Evolutionary conservation across 2,329 filamentous ascomycete genomes (phyloP).

Genomic region (Rutstroemia sp.): DNA sequence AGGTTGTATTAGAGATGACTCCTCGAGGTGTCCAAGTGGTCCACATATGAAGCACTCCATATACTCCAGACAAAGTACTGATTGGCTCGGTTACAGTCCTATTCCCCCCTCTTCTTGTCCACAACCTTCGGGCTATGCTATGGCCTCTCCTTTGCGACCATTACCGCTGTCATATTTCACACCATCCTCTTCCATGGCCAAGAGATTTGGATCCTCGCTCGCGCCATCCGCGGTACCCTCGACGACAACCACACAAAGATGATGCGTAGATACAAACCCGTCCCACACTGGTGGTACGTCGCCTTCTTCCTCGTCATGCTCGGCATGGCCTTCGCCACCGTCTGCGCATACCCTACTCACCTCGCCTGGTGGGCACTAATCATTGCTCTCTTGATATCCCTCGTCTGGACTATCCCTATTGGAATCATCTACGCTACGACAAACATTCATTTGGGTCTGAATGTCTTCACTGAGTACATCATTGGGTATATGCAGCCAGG

Average conservation of each 20-base stretch:
- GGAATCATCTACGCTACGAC: constrained; percentile 65
- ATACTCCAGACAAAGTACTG: too few species aligned
- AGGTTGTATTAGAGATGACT: too few species aligned
- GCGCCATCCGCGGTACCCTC: constrained; percentile 48
- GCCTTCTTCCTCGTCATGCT: constrained; percentile 40
- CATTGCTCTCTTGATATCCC: constrained; percentile 23
- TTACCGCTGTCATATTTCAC: constrained; percentile 60
- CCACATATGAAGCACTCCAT: constrained; percentile 28
- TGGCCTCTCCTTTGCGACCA: constrained; percentile 65
- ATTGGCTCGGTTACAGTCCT: constrained; percentile 46
- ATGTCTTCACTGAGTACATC: constrained; percentile 67
- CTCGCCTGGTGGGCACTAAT: constrained; percentile 23
- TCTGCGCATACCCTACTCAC: constrained; percentile 11
- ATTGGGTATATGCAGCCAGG: constrained; percentile 68
- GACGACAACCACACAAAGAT: constrained; percentile 38
- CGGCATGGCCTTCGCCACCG: constrained; percentile 29
- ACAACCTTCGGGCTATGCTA: constrained; percentile 66
- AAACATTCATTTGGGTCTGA: constrained; percentile 63
- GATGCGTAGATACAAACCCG: constrained; percentile 49
- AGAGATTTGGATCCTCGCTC: constrained; percentile 57
- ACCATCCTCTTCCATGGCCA: constrained; percentile 60
- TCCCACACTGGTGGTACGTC: constrained; percentile 51
- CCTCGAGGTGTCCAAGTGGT: constrained; percentile 19
- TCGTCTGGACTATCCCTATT: constrained; percentile 45
- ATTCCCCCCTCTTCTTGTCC: constrained; percentile 65